Base-by-base conservation (phyloP, 441 rosid species). In the Isatis lusitanica region DNA sequence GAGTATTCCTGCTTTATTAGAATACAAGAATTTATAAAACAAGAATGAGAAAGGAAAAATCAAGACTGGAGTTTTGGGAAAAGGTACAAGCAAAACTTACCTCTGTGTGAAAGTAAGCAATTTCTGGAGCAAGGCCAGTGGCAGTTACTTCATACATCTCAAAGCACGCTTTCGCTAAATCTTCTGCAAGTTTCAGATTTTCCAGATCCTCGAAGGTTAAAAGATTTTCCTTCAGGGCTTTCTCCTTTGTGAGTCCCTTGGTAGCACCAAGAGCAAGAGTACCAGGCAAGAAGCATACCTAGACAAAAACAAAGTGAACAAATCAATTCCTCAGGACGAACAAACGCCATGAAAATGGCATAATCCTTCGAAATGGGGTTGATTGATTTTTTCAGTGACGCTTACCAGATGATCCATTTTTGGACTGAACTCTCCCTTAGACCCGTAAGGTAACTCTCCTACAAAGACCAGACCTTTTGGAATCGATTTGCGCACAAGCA, bases 361-460 rank as follows among this genome's bases (percentile, higher is more conserved):
- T 30, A 52, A 40, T 16, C 42, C 7, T 9, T n/a, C 2, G 52
- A 24, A 7, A 60, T 70, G 70, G 55, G 17, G n/a, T 62, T 16
- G 24, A 48, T 28, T 16, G 17, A 5, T 50, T 24, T 7, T 28
- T 40, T 17, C 40, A 53, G 40, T 38, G 21, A 36, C 55, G 68
- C 94, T 73, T 88, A 92, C 99, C 95, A 95, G 84, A 83, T 93
- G 99, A 81, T 95, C 99, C 99, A 95, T 95, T 83, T 95, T 95
- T 18, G 99, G 91, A 81, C 94, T 90, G 79, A 91, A 91, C 43
- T 80, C 76, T 77, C 98, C 97, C 21, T 82, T 79, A 1, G 83
- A 15, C 40, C 99, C 99, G 17, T 77, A 78, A 58, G 99, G 99
- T 84, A 92, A 83, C 84, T 95, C 99, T 71, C 99, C 98, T 26